Conservation (phyloP, 2,329 filamentous ascomycete species). For the Botrytis squamosa region DNA sequence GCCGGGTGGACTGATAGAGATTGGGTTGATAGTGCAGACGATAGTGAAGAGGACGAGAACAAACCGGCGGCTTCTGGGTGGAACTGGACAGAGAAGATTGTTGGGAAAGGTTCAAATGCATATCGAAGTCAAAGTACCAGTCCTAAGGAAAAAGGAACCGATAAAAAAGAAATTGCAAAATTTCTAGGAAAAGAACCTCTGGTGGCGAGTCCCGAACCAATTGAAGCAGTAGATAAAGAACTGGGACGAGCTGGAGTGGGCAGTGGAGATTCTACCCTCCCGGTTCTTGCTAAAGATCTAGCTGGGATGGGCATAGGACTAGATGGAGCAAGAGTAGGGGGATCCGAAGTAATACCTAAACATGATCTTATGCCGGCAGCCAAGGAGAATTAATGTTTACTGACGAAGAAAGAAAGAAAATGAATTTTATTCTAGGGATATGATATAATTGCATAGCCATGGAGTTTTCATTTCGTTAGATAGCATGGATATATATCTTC, state of each 20-base stretch:
- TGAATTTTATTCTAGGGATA: background rate
- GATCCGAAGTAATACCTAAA: background rate
- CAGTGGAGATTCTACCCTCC: background rate
- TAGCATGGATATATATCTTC: background rate
- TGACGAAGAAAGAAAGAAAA: background rate
- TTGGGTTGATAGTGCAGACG: slow-evolving; percentile 55
- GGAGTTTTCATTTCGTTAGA: background rate
- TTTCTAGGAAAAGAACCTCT: background rate
- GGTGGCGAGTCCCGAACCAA: background rate
- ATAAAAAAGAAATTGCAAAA: background rate
- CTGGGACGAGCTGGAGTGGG: background rate
- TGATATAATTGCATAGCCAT: slow-evolving; percentile 5
- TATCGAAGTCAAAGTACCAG: background rate
- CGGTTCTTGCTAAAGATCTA: background rate
- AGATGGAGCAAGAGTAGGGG: background rate
- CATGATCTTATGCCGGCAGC: background rate
- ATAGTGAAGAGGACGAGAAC: slow-evolving; percentile 37
- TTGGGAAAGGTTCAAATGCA: slow-evolving; percentile 42
- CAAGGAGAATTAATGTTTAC: background rate
- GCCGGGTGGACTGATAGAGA: slow-evolving; percentile 65
- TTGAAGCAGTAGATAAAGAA: background rate
- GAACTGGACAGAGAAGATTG: slow-evolving; percentile 58
- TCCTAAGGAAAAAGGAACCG: background rate
- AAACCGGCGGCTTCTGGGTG: slow-evolving; percentile 40
- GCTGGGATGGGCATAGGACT: background rate